Percentiles rank a stretch among this genome's conserved stretches.
Evolutionary conservation across 176 grass and related monocot species (phyloP).

Genomic region (Leersia perrieri): DNA sequence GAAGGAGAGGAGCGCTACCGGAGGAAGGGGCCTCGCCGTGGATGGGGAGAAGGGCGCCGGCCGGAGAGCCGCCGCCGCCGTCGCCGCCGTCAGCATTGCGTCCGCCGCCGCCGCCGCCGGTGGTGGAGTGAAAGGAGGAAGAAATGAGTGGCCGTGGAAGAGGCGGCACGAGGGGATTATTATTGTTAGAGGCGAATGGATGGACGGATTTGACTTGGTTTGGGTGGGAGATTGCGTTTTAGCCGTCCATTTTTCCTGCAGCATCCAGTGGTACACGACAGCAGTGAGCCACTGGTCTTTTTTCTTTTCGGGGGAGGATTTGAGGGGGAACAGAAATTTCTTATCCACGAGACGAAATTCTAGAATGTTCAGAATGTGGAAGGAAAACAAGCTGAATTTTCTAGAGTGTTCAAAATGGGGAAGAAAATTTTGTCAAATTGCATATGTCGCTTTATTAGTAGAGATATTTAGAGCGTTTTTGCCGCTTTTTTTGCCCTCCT

Average conservation of each 20-base stretch:
- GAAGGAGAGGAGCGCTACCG: slow-evolving; percentile 7
- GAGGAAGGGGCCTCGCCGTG: not conserved
- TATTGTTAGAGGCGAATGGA: not conserved
- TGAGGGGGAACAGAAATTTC: not conserved
- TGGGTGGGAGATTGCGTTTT: not conserved
- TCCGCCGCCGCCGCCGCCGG: not conserved
- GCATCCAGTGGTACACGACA: not conserved
- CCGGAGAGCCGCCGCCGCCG: slow-evolving; percentile 28
- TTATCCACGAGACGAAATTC: not conserved
- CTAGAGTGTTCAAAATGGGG: not conserved
- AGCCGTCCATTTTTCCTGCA: not conserved
- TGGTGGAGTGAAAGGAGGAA: not conserved
- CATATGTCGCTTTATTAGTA: not conserved
- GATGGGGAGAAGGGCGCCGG: slow-evolving; percentile 27
- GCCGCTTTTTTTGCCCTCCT: no score
- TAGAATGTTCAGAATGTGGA: not conserved
- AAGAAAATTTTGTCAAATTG: not conserved
- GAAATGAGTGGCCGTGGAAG: slow-evolving; percentile 40
- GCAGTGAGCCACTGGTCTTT: not conserved
- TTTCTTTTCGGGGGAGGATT: not conserved
- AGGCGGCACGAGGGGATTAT: not conserved
- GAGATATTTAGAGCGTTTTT: not conserved
- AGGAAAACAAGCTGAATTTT: no score
- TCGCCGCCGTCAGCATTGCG: slow-evolving; percentile 33
- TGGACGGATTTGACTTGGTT: not conserved